Evolutionary conservation across 1,284 basidiomycete species (phyloP).

Genomic region (Hymenochaete sp.): DNA sequence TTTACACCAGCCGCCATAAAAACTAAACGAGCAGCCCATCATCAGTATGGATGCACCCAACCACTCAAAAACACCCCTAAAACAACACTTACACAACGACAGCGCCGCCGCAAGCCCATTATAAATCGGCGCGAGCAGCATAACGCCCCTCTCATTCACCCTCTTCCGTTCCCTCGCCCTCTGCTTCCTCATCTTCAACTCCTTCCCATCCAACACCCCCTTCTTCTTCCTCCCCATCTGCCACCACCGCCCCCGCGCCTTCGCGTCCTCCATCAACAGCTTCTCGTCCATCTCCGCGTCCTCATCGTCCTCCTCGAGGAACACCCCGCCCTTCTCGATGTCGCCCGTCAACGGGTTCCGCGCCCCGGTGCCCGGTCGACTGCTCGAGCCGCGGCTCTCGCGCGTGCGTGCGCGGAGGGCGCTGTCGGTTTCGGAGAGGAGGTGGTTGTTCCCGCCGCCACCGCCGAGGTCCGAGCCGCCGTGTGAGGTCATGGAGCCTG

Average conservation of each 20-base stretch:
- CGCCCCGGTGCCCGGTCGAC: conserved; percentile 1
- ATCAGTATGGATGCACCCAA: background rate
- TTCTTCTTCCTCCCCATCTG: conserved; percentile 1
- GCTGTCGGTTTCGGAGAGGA: too few species aligned
- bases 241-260: conserved; percentile 3
- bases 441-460: too few species aligned
- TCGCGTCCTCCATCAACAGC: conserved; percentile 2
- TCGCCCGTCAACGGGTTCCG: conserved; percentile 1
- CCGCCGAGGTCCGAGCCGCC: conserved; percentile 4
- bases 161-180: conserved; percentile 4
- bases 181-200: conserved; percentile 7
- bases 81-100: conserved; percentile 45
- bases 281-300: conserved; percentile 15
- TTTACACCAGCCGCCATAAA: conserved; percentile 51
- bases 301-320: conserved; percentile 9
- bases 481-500: background rate
- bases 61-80: conserved; percentile 34
- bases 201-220: conserved; percentile 1
- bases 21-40: background rate
- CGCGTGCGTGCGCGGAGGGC: conserved; percentile 4
- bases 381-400: conserved; percentile 1
- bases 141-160: conserved; percentile 9
- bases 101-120: conserved; percentile 62
- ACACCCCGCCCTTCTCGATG: conserved; percentile 12
- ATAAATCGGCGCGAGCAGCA: conserved; percentile 70